Base-by-base conservation (phyloP, 73 alveolate genomes). In the Paramecium sexaurelia region DNA sequence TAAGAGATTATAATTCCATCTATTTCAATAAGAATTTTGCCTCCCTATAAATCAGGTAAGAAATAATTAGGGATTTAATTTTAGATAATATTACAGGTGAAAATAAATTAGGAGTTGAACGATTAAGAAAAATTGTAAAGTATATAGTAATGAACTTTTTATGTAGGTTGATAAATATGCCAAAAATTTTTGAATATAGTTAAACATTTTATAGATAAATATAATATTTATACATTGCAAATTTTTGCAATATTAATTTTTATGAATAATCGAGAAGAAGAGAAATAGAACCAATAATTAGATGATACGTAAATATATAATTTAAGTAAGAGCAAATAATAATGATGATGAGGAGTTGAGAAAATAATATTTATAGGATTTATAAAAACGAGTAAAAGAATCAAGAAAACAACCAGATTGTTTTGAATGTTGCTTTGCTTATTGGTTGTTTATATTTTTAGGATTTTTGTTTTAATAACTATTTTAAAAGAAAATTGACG, bases 1-100 rank as follows among this genome's bases (percentile, higher is more conserved):
- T 22, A 78, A 11, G 90, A 78, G 47, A 78, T 78, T 13, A 45
- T 78, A 1, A 78, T 78, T 22, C 90, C 75, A n/a, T 78, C 90
- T 7, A 39, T 78, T 33, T 26, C 43, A 19, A 41, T 78, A 7
- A 40, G 73, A 78, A 78, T 78, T 11, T 29, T 29, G 11, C 75
- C 90, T 4, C 90, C 90, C 0, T 78, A 78, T 78, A 78, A 71
- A 71, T 71, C 86, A 11, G 75, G 90, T 78, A 78, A 24, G 17
- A n/a, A 13, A 13, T 22, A 20, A 7, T 24, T 1, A n/a, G 33
- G 4, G 45, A 73, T 22, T 40, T 24, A 15, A 22, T 13, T 78
- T 40, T 39, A 45, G 90, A 78, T 24, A 45, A 41, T 43, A 78
- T 78, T 7, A 19, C 55, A 7, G 86, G 90, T 5, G 90, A 41